Conservation (phyloP, 2,329 filamentous ascomycete genomes). For the Colletotrichum ledebouriae region DNA sequence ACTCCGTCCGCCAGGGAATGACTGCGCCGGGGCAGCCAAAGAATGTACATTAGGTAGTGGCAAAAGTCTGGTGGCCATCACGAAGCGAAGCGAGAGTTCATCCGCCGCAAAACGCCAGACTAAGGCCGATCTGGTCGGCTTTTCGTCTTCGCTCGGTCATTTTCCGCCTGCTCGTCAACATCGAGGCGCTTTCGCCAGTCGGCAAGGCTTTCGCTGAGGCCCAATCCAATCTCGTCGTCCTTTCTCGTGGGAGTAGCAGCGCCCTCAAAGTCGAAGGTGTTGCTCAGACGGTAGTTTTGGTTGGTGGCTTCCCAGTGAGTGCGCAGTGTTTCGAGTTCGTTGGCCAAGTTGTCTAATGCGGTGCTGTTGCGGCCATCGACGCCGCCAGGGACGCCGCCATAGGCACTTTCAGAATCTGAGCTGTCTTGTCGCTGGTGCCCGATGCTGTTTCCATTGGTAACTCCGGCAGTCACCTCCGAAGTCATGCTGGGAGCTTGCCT, state of each 20-base stretch:
- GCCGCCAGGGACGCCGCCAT: slow-evolving; percentile 63
- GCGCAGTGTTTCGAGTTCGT: slow-evolving; percentile 89
- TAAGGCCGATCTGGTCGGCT: slow-evolving; percentile 43
- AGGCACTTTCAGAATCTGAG: slow-evolving; percentile 73
- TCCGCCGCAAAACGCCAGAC: slow-evolving; percentile 43
- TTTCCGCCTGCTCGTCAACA: slow-evolving; percentile 54
- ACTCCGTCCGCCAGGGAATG: slow-evolving; percentile 32
- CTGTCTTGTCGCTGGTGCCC: slow-evolving; percentile 67
- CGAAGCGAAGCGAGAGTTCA: slow-evolving; percentile 43
- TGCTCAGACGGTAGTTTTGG: slow-evolving; percentile 93
- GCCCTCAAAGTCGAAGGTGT: slow-evolving; percentile 86
- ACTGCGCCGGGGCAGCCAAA: slow-evolving; percentile 17
- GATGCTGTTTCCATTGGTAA: slow-evolving; percentile 52
- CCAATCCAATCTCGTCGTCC: slow-evolving; percentile 60
- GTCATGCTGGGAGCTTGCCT: slow-evolving; percentile 68
- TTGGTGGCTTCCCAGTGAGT: slow-evolving; percentile 96
- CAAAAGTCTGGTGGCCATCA: slow-evolving; percentile 23
- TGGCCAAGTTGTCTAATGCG: slow-evolving; percentile 91
- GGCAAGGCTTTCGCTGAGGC: slow-evolving; percentile 78
- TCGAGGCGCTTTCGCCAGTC: slow-evolving; percentile 87
- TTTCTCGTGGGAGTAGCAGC: slow-evolving; percentile 51
- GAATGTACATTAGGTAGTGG: slow-evolving; percentile 38
- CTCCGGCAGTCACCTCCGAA: slow-evolving; percentile 56
- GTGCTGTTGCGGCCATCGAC: slow-evolving; percentile 68
- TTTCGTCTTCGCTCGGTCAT: slow-evolving; percentile 41